Evolutionary conservation across 768 basidiomycete species (phyloP), one percentile per base, ranked within the genome.

Genomic region (Trametes meyenii): DNA sequence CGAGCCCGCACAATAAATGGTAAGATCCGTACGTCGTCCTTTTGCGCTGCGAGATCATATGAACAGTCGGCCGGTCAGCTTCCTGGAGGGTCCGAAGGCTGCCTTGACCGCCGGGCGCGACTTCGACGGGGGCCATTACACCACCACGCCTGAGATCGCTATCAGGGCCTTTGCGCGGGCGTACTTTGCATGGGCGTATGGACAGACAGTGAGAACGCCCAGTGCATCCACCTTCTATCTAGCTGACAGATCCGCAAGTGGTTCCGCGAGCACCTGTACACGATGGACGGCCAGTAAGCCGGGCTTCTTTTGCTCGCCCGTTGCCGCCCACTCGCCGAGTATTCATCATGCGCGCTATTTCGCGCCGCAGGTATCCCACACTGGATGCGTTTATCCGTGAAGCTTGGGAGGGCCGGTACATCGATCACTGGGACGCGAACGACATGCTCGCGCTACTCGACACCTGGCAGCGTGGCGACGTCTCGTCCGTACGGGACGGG

Each of bases 171-270:
- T 83, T 56, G 82, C 76, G 13, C 75, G 83, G n/a, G 82, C 74
- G 5, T 84, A 82, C 61, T 79, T 80, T 48, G 81, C 80, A 17
- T 83, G 83, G 82, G 81, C 81, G 14, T 83, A 83, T 65, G 78
- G 83, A 12, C 81, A 83, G 67, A 76, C 81, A 45, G 81, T 78
- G 46, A 50, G 77, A 67, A 24, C 43, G 11, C 35, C 17, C 14
- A 43, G 17, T 11, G 3, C 5, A 17, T 19, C 40, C 21, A 7
- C 8, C 40, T 48, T 24, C 50, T 24, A 16, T 38, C 11, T 19
- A 12, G 23, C 56, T 36, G 39, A 42, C 54, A 29, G n/a, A 50
- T 36, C 35, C 39, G 17, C 39, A 57, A 84, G 83, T 85, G 83
- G 82, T 85, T 78, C 74, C 76, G 82, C 52, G 73, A 84, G 53